These are phyloP conservation scores for Fusarium buxicola DNA, from an alignment of 2,329 filamentous ascomycete species.

Conservation along the genomic window DNA sequence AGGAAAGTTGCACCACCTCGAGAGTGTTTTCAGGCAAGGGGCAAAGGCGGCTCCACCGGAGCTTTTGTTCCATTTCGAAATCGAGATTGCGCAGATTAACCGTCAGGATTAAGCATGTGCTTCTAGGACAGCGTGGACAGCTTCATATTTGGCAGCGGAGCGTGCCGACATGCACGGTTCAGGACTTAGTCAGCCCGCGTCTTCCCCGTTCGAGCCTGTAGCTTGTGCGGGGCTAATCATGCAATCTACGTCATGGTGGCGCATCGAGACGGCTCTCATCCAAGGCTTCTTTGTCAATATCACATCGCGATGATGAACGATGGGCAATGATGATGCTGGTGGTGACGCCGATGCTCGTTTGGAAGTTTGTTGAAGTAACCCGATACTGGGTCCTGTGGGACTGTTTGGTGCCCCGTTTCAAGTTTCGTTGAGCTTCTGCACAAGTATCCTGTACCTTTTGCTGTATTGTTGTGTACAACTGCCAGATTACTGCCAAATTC, in stretches of 20 bases:
- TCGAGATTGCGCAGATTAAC: constrained; percentile 30
- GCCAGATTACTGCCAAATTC: constrained; percentile 36
- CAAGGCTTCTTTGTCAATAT: constrained; percentile 34
- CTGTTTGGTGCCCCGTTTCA: constrained; percentile 6
- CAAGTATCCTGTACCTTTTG: constrained; percentile 32
- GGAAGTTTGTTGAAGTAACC: constrained; percentile 9
- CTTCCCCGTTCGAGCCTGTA: constrained; percentile 36
- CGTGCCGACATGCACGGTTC: not conserved
- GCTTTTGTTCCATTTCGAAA: constrained; percentile 37
- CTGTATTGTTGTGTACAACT: constrained; percentile 9
- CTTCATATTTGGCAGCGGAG: constrained; percentile 20
- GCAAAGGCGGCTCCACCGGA: constrained; percentile 18
- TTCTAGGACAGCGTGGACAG: constrained; percentile 12
- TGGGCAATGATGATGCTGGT: constrained; percentile 37
- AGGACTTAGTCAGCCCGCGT: constrained; percentile 24
- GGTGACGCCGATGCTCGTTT: constrained; percentile 36
- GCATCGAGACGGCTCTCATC: constrained; percentile 23
- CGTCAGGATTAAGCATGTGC: constrained; percentile 26
- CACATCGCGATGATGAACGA: constrained; percentile 42
- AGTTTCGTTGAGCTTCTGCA: constrained; percentile 27
- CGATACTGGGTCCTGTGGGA: constrained; percentile 23
- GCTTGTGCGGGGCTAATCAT: constrained; percentile 38
- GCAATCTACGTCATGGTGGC: constrained; percentile 43
- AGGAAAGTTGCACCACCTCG: not conserved
- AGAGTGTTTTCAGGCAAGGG: not conserved